Conservation (phyloP, 139 green algal genomes). For the Mychonastes homosphaera region DNA sequence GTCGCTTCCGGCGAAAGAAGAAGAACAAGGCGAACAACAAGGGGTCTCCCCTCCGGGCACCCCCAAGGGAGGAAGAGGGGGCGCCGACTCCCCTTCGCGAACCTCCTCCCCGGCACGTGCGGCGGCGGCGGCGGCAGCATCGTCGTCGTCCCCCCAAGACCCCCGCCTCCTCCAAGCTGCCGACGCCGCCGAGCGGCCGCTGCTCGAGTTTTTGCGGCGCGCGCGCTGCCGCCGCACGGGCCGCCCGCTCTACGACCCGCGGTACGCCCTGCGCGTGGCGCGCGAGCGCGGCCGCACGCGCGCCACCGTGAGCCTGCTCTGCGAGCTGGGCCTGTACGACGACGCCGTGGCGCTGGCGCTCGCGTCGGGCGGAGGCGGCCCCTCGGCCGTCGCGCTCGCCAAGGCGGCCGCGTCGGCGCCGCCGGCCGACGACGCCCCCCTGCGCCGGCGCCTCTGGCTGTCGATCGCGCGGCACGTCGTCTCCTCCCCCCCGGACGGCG, state of each 20-base stretch:
- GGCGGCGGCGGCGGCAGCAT: no score
- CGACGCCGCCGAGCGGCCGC: constrained; percentile 31
- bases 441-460: constrained; percentile 70
- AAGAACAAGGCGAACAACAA: no score
- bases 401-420: constrained; percentile 55
- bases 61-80: no score
- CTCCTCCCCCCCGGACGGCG: not conserved
- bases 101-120: no score
- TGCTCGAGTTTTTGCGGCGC: constrained; percentile 57
- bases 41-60: no score
- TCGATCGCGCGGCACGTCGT: constrained; percentile 76
- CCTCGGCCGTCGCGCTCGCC: constrained; percentile 60
- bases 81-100: no score
- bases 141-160: no score
- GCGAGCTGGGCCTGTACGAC: constrained; percentile 55
- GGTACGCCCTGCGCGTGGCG: constrained; percentile 71
- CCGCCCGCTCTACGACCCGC: constrained; percentile 66
- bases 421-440: constrained; percentile 39
- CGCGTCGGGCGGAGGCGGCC: constrained; percentile 6
- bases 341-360: constrained; percentile 79
- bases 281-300: constrained; percentile 32
- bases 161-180: no score
- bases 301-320: constrained; percentile 72
- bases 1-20: no score
- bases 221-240: constrained; percentile 26